Evolutionary conservation across 148 eudicot species (phyloP).

Genomic region (Selenicereus undatus): DNA sequence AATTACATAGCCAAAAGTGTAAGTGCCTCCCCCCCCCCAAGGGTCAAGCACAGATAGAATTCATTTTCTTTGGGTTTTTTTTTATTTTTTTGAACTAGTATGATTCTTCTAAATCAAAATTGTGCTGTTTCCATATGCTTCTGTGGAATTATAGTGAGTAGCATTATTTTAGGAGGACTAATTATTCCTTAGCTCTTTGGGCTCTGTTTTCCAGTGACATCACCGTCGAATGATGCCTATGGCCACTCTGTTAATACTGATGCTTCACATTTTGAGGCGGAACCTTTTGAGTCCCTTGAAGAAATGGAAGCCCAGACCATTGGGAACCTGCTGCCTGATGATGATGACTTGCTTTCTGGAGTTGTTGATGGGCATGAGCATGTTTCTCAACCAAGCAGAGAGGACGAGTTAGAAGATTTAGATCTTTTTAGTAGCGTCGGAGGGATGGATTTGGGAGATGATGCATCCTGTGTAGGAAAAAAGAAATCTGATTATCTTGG

Average conservation of each 20-base stretch:
- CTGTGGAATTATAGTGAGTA: neutral
- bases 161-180: neutral
- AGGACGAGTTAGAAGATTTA: constrained; percentile 60
- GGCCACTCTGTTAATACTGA: constrained; percentile 59
- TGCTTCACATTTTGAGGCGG: constrained; percentile 53
- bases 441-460: constrained; percentile 86
- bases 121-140: neutral
- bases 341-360: constrained; percentile 80
- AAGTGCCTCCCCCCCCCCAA: constrained; percentile 21
- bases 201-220: constrained; percentile 43
- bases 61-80: neutral
- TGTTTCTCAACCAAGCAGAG: constrained; percentile 28
- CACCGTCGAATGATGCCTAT: constrained; percentile 39
- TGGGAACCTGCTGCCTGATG: constrained; percentile 87
- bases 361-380: constrained; percentile 58
- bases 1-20: constrained; percentile 63
- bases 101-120: neutral
- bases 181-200: neutral
- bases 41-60: neutral
- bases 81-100: neutral
- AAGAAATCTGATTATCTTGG: constrained; percentile 33
- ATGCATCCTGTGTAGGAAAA: constrained; percentile 37
- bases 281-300: constrained; percentile 67
- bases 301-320: constrained; percentile 93
- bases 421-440: constrained; percentile 79